Conservation (phyloP, 2,329 filamentous ascomycete species). For the Fusarium oligoseptatum region DNA sequence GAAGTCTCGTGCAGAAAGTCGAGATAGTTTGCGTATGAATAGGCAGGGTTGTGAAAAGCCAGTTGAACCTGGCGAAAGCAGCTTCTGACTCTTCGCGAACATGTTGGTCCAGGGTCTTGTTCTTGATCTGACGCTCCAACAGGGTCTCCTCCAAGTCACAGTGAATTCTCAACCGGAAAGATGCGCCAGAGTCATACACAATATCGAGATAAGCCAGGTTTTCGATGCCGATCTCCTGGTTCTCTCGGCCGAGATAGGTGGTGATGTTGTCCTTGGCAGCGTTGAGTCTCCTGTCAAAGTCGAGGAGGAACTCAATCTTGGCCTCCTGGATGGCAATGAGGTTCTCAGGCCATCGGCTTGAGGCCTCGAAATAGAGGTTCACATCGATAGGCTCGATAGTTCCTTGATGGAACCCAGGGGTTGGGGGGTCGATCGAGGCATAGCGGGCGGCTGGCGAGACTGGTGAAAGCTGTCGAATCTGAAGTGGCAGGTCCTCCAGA, state of each 20-base stretch:
- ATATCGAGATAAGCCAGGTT: constrained; percentile 90
- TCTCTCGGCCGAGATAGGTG: constrained; percentile 84
- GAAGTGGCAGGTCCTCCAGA: constrained; percentile 88
- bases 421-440: constrained; percentile 67
- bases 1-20: constrained; percentile 83
- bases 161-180: constrained; percentile 88
- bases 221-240: constrained; percentile 73
- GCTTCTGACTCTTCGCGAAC: constrained; percentile 77
- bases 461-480: constrained; percentile 83
- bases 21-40: constrained; percentile 86
- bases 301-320: constrained; percentile 89
- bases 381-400: constrained; percentile 76
- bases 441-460: constrained; percentile 81
- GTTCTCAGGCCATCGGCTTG: constrained; percentile 93
- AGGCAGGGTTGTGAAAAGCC: constrained; percentile 78
- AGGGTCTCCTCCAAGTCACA: constrained; percentile 88
- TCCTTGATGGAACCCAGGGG: constrained; percentile 59
- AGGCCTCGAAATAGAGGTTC: constrained; percentile 92
- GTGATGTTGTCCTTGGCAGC: constrained; percentile 70
- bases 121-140: constrained; percentile 82
- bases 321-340: constrained; percentile 91
- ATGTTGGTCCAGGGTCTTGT: constrained; percentile 75
- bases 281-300: constrained; percentile 78
- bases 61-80: constrained; percentile 78
- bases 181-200: constrained; percentile 76